phyloP scores from a whole-genome alignment of 768 basidiomycete species.

The Coprinopsis marcescibilis region DNA sequence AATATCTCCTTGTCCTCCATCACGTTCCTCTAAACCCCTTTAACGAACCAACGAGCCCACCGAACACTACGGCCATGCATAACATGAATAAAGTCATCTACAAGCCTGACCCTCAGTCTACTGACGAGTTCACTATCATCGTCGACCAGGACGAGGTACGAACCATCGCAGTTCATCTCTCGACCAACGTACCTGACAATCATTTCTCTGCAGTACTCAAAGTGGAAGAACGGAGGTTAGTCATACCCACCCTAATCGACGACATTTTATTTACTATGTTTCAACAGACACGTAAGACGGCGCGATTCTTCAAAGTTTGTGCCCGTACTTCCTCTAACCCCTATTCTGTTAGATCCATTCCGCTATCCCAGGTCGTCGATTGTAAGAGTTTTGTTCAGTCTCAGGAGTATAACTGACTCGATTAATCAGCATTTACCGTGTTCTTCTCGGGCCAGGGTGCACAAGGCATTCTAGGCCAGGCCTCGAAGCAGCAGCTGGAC shows the following conservation, averaged over 20 bases:
- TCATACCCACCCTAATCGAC: constrained; percentile 12
- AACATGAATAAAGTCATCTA: constrained; percentile 70
- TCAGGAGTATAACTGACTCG: background rate
- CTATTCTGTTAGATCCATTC: constrained; percentile 48
- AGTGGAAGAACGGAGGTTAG: constrained; percentile 78
- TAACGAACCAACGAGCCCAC: constrained; percentile 13
- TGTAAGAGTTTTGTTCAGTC: constrained; percentile 39
- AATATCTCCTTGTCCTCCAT: constrained; percentile 12
- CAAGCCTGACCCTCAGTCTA: constrained; percentile 68
- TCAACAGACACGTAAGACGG: constrained; percentile 68
- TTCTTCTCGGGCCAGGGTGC: constrained; percentile 67
- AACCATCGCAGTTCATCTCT: background rate
- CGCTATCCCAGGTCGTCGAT: constrained; percentile 74
- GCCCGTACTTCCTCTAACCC: constrained; percentile 12
- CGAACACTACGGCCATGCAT: constrained; percentile 26
- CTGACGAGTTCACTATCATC: constrained; percentile 67
- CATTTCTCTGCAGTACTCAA: constrained; percentile 49
- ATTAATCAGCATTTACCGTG: constrained; percentile 56
- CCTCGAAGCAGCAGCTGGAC: constrained; percentile 84
- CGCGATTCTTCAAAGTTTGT: constrained; percentile 1
- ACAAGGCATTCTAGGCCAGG: constrained; percentile 67
- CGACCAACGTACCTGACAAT: constrained; percentile 8
- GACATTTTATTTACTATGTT: constrained; percentile 15
- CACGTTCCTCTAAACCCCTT: constrained; percentile 1
- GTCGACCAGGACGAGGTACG: constrained; percentile 62